Evolutionary conservation across 2,329 filamentous ascomycete species (phyloP).

Genomic region (Mycosphaerella arachidis): DNA sequence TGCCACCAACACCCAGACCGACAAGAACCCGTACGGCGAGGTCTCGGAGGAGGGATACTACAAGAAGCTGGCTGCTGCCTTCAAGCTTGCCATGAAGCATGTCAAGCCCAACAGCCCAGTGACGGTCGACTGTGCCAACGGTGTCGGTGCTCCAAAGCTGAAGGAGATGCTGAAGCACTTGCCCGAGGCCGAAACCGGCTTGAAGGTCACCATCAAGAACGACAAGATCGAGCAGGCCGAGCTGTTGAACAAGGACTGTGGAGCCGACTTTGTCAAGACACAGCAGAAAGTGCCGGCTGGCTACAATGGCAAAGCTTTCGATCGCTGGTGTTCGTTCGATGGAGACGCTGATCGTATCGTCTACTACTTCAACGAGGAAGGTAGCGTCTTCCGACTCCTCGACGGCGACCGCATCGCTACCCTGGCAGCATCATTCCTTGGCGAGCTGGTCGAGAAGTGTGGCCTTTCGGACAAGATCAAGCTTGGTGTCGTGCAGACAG

Average conservation of each 20-base stretch:
- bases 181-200: constrained; percentile 56
- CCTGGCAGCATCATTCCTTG: constrained; percentile 87
- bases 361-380: constrained; percentile 85
- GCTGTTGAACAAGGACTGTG: constrained; percentile 81
- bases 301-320: constrained; percentile 70
- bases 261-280: constrained; percentile 96
- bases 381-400: constrained; percentile 81
- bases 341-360: constrained; percentile 94
- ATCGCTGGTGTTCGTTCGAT: constrained; percentile 85
- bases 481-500: constrained; percentile 93
- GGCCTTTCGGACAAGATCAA: constrained; percentile 75
- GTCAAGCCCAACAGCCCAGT: constrained; percentile 69
- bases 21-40: constrained; percentile 80
- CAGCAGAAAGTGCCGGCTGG: constrained; percentile 83
- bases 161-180: constrained; percentile 79
- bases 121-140: constrained; percentile 92
- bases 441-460: constrained; percentile 75
- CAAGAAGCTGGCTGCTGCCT: constrained; percentile 80
- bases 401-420: constrained; percentile 97
- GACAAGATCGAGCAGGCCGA: constrained; percentile 90
- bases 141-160: constrained; percentile 89
- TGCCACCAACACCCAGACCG: constrained; percentile 88
- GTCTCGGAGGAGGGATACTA: constrained; percentile 91
- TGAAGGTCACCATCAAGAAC: constrained; percentile 84
- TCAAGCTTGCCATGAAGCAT: constrained; percentile 75